These are phyloP conservation scores for Penicillium silybi DNA, from an alignment of 495 filamentous ascomycete genomes.

Conservation along the genomic window DNA sequence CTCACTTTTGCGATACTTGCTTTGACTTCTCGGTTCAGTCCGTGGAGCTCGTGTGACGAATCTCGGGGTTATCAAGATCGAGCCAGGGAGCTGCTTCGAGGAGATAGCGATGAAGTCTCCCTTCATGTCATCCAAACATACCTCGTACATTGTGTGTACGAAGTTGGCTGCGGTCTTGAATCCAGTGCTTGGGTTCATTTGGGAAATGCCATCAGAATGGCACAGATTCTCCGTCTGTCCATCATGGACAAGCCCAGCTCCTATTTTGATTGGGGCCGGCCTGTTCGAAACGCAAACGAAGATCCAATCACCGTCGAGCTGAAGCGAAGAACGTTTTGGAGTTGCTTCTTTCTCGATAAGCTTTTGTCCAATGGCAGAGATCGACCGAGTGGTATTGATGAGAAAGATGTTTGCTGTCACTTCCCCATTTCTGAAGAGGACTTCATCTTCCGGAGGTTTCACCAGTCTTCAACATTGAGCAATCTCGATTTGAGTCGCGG, in stretches of 20 bases:
- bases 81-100: neutral
- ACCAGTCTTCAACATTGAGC: neutral
- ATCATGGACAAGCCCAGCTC: neutral
- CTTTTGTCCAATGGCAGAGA: neutral
- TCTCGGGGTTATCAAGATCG: neutral
- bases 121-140: neutral
- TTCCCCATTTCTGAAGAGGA: constrained; percentile 1
- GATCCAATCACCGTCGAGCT: neutral
- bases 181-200: constrained; percentile 1
- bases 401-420: neutral
- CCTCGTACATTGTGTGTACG: neutral
- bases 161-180: neutral
- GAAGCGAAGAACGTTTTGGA: constrained; percentile 1
- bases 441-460: neutral
- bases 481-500: neutral
- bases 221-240: neutral
- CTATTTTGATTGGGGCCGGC: neutral
- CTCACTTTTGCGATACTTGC: neutral
- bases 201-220: neutral
- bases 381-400: neutral
- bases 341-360: constrained; percentile 1
- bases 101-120: neutral
- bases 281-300: neutral
- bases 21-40: neutral
- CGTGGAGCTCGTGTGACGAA: neutral